A percentile compares a stretch with the other conserved stretches of the same genome.
Conservation (phyloP, 805 yeast genomes). For the Schizosaccharomyces lindneri region DNA sequence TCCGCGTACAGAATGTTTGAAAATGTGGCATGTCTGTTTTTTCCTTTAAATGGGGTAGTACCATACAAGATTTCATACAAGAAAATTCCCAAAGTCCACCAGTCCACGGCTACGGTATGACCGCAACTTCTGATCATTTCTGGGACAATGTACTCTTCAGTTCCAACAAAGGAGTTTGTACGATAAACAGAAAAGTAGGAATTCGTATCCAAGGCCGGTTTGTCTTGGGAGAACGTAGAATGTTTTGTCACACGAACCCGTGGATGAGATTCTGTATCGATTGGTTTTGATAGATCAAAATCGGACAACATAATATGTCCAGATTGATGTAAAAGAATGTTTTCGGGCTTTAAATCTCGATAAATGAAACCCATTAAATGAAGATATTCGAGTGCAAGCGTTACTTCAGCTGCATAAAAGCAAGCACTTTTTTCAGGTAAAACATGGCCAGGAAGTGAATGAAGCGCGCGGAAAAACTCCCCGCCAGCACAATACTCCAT, state of each 20-base stretch:
- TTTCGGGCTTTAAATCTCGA: constrained; percentile 90
- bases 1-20: constrained; percentile 67
- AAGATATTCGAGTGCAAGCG: constrained; percentile 84
- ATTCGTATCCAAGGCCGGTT: constrained; percentile 68
- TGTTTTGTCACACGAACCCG: constrained; percentile 22
- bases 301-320: constrained; percentile 97
- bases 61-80: constrained; percentile 88
- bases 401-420: constrained; percentile 89
- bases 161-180: constrained; percentile 94
- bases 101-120: constrained; percentile 91
- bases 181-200: constrained; percentile 88
- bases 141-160: constrained; percentile 96
- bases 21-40: constrained; percentile 69
- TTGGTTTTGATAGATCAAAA: constrained; percentile 86
- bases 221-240: constrained; percentile 14
- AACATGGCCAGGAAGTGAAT: constrained; percentile 67
- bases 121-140: constrained; percentile 94
- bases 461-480: constrained; percentile 86
- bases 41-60: constrained; percentile 88
- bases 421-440: constrained; percentile 70
- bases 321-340: constrained; percentile 75
- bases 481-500: constrained; percentile 99
- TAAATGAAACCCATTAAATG: constrained; percentile 95
- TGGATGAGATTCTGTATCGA: constrained; percentile 53
- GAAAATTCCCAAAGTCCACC: constrained; percentile 97